Base-by-base conservation (phyloP, 192 early-diverging fungal genomes). In the Linnemannia hyalina region DNA sequence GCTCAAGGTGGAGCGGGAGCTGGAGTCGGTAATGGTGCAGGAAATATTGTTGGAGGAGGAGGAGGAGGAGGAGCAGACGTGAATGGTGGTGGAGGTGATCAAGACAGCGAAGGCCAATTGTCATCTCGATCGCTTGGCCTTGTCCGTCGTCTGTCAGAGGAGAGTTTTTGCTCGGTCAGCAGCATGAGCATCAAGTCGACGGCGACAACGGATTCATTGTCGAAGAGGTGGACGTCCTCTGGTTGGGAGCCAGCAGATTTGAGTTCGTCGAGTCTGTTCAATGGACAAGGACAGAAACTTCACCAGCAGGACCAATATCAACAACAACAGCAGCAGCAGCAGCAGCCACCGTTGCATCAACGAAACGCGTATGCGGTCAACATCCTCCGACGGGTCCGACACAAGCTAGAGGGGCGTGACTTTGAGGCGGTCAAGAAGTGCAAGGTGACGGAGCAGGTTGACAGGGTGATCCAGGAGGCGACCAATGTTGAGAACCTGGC, bases 351-450 rank as follows among this genome's bases (percentile, higher is more conserved):
- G 79, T 68, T 69, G 49, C 80, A 93, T 82, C 75, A 79, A 40
- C 89, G 91, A 2, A 96, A 96, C 69, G 85, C 88, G 15, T 90
- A 92, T 80, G 95, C 93, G 8, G 85, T 95, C 29, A 82, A 89
- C 65, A 89, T 97, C n/a, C 88, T 97, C 18, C 82, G 82, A 36
- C 85, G 92, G 18, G 90, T 97, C 16, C 87, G 91, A 44, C 80
- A 83, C 23, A 97, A 96, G 82, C 81, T 97, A 16, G 93, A 95
- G 54, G 95, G 95, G 36, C 80, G 82, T 15, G 95, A 95, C 73
- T 88, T 88, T 76, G 89, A 88, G 38, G 80, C 88, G 20, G 79
- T 73, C 13, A 85, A 90, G 40, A 91, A 89, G 68, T 91, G 92
- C 83, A 89, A 77, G 52, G 89, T 95, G n/a, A 63, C 90, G 16